Conservation (phyloP, 768 basidiomycete species). For the Hypholoma sublateritium region DNA sequence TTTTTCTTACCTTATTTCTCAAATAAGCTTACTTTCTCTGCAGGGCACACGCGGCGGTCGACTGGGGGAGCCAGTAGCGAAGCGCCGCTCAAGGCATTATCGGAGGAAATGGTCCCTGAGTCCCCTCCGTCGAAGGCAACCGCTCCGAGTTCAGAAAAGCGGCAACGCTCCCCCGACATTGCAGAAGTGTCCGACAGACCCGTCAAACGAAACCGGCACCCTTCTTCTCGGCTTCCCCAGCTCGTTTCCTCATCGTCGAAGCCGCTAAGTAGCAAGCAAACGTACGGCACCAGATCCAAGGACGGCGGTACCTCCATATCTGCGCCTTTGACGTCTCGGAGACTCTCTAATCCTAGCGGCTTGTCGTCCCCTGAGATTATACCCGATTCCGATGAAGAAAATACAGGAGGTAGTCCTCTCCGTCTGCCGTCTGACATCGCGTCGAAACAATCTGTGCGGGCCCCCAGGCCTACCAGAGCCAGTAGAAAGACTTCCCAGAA, state of each 20-base stretch:
- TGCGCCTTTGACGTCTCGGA: not conserved
- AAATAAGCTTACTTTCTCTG: not conserved
- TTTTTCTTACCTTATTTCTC: not conserved
- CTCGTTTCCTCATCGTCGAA: not conserved
- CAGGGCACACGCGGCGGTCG: slow-evolving; percentile 19
- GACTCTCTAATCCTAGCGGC: slow-evolving; percentile 8
- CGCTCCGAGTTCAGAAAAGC: not conserved
- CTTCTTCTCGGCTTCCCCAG: not conserved
- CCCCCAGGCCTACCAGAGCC: not conserved
- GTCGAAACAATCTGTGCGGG: not conserved
- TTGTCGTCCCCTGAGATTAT: slow-evolving; percentile 25
- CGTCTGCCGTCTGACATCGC: not conserved
- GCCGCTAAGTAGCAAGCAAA: too few species aligned
- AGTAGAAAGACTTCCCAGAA: not conserved
- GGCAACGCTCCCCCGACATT: not conserved
- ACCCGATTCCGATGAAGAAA: slow-evolving; percentile 33
- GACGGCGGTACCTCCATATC: not conserved
- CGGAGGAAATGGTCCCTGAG: not conserved
- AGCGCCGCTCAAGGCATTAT: not conserved
- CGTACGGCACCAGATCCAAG: not conserved
- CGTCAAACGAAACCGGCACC: not conserved
- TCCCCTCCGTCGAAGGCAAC: not conserved
- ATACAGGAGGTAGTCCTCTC: not conserved
- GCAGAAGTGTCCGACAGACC: slow-evolving; percentile 1
- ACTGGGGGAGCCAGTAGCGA: not conserved